Evolutionary conservation across 2,329 filamentous ascomycete genomes (phyloP).

Genomic region (Harringtonia lauricola): DNA sequence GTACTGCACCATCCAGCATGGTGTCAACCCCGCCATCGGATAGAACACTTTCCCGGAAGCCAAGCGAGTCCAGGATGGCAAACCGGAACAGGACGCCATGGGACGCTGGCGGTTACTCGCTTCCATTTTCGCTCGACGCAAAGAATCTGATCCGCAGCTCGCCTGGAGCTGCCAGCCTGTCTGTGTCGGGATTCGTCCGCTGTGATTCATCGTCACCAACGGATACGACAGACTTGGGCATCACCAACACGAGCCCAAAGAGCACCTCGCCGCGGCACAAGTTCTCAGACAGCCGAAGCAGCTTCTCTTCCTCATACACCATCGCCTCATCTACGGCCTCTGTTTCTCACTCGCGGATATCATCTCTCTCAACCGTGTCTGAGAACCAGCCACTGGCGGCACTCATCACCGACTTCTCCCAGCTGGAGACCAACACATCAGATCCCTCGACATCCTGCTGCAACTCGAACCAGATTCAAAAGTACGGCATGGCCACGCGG

Average conservation of each 20-base stretch:
- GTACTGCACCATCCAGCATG: conserved; percentile 14
- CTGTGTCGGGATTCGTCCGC: background rate
- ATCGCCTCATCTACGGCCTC: conserved; percentile 30
- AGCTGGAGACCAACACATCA: conserved; percentile 19
- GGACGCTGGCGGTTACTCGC: conserved; percentile 38
- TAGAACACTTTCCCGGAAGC: conserved; percentile 11
- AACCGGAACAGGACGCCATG: conserved; percentile 34
- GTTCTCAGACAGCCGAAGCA: conserved; percentile 41
- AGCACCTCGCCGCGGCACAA: conserved; percentile 28
- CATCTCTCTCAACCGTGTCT: conserved; percentile 40
- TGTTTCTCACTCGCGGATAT: conserved; percentile 38
- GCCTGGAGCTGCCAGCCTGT: conserved; percentile 1
- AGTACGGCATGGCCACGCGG: conserved; percentile 6
- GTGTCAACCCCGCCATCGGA: conserved; percentile 25
- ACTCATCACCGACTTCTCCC: conserved; percentile 24
- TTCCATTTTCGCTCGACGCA: conserved; percentile 31
- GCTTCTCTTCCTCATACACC: conserved; percentile 37
- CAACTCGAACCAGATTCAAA: conserved; percentile 1
- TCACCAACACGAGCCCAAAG: conserved; percentile 17
- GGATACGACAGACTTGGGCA: background rate
- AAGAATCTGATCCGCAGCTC: conserved; percentile 20
- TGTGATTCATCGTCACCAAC: background rate
- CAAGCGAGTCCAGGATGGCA: conserved; percentile 18
- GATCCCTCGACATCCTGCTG: background rate
- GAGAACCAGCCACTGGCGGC: conserved; percentile 24